A percentile compares a stretch with the other conserved stretches of the same genome.
Conservation (phyloP, 164 flowering plant species). For the Tetrastigma voinierianum region DNA sequence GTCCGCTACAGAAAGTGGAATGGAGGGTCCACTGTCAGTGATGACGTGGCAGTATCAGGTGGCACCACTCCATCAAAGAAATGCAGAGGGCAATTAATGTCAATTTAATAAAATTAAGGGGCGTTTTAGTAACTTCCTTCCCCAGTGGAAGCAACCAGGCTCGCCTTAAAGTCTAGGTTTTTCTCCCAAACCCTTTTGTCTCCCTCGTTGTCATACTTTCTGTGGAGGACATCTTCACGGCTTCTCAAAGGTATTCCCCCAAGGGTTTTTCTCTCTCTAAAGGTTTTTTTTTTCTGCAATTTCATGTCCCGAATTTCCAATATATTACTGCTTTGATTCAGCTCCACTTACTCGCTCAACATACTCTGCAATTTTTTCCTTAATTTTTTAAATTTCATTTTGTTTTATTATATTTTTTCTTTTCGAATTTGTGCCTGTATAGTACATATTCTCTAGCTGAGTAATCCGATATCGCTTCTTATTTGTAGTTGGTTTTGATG, state of each 20-base stretch:
- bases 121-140: slow-evolving; percentile 5
- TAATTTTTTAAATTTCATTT: background rate
- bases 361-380: background rate
- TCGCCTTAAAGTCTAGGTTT: slow-evolving; percentile 8
- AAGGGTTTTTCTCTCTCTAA: slow-evolving; percentile 2
- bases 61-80: too few species aligned
- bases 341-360: background rate
- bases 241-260: slow-evolving; percentile 14
- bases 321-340: background rate
- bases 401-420: background rate
- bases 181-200: background rate
- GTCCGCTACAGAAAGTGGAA: too few species aligned
- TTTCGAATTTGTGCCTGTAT: background rate
- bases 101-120: background rate
- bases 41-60: too few species aligned
- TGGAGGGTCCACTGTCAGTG: too few species aligned
- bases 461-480: background rate
- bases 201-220: slow-evolving; percentile 8
- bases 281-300: background rate
- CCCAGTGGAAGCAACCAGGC: slow-evolving; percentile 12
- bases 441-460: background rate
- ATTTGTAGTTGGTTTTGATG: background rate
- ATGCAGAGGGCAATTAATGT: background rate
- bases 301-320: background rate
- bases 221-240: slow-evolving; percentile 16